Evolutionary conservation across 345 rosid genomes (phyloP).

Genomic region (Acer negundo): DNA sequence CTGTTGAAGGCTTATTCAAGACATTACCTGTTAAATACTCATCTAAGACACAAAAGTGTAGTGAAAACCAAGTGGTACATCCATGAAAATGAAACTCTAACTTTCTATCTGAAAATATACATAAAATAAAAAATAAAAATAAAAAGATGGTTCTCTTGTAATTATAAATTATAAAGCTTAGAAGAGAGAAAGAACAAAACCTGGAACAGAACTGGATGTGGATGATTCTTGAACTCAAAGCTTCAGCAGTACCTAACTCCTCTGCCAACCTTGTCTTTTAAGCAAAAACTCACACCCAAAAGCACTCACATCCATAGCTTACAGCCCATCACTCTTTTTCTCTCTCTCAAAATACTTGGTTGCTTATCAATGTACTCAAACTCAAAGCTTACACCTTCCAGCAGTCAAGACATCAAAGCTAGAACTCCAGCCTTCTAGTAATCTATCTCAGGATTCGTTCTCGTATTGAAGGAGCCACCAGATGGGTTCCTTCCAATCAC

Average conservation of each 20-base stretch:
- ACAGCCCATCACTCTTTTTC: constrained; percentile 24
- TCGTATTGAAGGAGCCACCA: constrained; percentile 18
- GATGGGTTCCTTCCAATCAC: constrained; percentile 76
- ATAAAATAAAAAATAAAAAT: background rate
- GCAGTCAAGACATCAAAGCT: constrained; percentile 16
- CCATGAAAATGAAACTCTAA: constrained; percentile 22
- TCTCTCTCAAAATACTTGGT: constrained; percentile 21
- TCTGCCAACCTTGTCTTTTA: constrained; percentile 68
- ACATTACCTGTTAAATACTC: constrained; percentile 22
- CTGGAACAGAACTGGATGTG: constrained; percentile 13
- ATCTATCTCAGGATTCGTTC: background rate
- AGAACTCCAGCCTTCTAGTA: constrained; percentile 16
- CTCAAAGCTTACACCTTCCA: constrained; percentile 26
- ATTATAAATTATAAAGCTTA: background rate
- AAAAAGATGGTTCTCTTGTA: background rate
- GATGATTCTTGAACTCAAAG: constrained; percentile 71
- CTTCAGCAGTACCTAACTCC: constrained; percentile 61
- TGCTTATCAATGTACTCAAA: constrained; percentile 36
- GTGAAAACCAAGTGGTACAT: constrained; percentile 15
- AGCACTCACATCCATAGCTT: constrained; percentile 44
- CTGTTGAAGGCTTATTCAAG: constrained; percentile 15
- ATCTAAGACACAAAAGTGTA: constrained; percentile 8
- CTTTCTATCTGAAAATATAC: constrained; percentile 11
- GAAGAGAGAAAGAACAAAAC: constrained; percentile 14
- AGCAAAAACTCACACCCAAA: constrained; percentile 60